These are phyloP conservation scores for Ensete ventricosum DNA, from an alignment of 176 grass and related monocot genomes.

Conservation along the genomic window DNA sequence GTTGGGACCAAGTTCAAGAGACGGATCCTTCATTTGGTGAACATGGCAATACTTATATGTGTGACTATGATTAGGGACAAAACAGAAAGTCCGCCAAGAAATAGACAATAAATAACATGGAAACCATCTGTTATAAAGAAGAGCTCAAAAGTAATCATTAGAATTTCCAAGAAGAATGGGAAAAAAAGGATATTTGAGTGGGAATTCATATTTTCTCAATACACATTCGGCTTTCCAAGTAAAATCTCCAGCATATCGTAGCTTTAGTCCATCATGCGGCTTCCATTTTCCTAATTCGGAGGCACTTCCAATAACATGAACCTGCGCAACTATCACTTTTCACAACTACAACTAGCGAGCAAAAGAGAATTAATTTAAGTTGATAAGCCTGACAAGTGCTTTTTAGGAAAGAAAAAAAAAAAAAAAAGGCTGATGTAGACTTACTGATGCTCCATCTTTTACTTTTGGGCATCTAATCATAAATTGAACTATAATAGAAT, in stretches of 20 bases:
- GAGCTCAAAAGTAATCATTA: neutral
- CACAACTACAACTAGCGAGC: slow-evolving; percentile 14
- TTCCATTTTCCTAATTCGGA: slow-evolving; percentile 68
- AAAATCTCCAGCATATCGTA: slow-evolving; percentile 63
- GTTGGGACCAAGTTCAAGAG: slow-evolving; percentile 70
- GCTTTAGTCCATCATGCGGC: slow-evolving; percentile 62
- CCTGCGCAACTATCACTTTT: slow-evolving; percentile 33
- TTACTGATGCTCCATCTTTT: slow-evolving; percentile 55
- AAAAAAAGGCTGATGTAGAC: slow-evolving; percentile 16
- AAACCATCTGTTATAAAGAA: slow-evolving; percentile 11
- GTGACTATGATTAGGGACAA: slow-evolving; percentile 49
- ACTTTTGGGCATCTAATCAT: slow-evolving; percentile 63
- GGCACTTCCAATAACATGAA: slow-evolving; percentile 62
- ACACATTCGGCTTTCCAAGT: slow-evolving; percentile 73
- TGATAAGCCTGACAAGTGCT: slow-evolving; percentile 6
- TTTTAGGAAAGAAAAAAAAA: slow-evolving; percentile 18
- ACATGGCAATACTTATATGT: slow-evolving; percentile 95
- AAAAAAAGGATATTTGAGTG: slow-evolving; percentile 85
- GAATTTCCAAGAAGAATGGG: slow-evolving; percentile 11
- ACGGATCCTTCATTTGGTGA: slow-evolving; percentile 33
- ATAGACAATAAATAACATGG: slow-evolving; percentile 11
- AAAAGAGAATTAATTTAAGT: neutral
- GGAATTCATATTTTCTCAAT: slow-evolving; percentile 65
- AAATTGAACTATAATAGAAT: slow-evolving; percentile 67
- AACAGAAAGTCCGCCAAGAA: slow-evolving; percentile 11